Percentiles rank a stretch among this genome's conserved stretches.
Evolutionary conservation across 2,329 filamentous ascomycete genomes (phyloP).

Genomic region (Pezicula rhizophila): DNA sequence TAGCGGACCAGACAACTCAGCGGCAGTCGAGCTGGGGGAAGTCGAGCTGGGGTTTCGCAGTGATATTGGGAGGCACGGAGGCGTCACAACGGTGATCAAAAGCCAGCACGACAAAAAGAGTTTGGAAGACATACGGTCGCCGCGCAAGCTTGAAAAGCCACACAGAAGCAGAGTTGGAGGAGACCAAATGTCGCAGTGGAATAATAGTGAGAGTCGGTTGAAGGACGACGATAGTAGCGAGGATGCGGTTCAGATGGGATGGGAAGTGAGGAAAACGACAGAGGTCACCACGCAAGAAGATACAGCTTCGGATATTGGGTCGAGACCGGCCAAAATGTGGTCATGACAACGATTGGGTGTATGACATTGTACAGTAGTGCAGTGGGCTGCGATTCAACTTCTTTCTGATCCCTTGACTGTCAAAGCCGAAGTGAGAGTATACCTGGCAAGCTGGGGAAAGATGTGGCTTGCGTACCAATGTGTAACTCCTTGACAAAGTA

Average conservation of each 20-base stretch:
- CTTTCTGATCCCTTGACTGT: too few species aligned
- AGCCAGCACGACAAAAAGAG: slow-evolving; percentile 3
- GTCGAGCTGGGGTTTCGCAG: slow-evolving; percentile 8
- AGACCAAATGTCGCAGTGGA: slow-evolving; percentile 1
- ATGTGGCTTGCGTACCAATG: too few species aligned
- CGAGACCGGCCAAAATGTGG: too few species aligned
- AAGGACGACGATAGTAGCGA: slow-evolving; percentile 11
- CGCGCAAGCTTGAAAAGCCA: not conserved
- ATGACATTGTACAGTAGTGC: too few species aligned
- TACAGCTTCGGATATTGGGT: too few species aligned
- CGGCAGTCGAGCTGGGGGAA: slow-evolving; percentile 4
- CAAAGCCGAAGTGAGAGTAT: too few species aligned
- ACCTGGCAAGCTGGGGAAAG: too few species aligned
- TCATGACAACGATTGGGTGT: too few species aligned
- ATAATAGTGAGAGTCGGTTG: slow-evolving; percentile 1
- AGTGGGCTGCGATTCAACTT: too few species aligned
- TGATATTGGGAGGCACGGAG: slow-evolving; percentile 7
- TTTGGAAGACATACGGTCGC: not conserved
- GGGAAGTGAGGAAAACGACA: slow-evolving; percentile 10
- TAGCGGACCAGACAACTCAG: not conserved
- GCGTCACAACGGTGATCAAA: slow-evolving; percentile 9
- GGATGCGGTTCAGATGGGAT: not conserved
- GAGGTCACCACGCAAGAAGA: slow-evolving; percentile 5
- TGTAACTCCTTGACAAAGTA: too few species aligned
- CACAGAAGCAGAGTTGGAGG: slow-evolving; percentile 1